A percentile compares a stretch with the other conserved stretches of the same genome.
These are phyloP conservation scores for Cercospora sesami DNA, from an alignment of 2,329 filamentous ascomycete genomes.

Conservation along the genomic window DNA sequence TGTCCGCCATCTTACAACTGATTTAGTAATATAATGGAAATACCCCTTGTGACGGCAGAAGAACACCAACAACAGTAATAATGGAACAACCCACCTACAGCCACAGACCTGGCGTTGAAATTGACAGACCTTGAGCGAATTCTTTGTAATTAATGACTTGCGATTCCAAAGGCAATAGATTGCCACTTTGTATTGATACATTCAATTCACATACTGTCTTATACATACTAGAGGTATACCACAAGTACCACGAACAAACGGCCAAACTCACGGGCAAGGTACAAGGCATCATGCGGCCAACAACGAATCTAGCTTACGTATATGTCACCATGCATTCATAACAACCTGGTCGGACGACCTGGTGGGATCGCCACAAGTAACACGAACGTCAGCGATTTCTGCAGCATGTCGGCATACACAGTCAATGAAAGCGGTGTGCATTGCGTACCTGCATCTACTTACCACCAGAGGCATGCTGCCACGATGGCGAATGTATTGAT, in stretches of 20 bases:
- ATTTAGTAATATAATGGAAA: not conserved
- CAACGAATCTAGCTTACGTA: not conserved
- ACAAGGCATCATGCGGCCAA: not conserved
- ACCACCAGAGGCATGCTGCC: slow-evolving; percentile 3
- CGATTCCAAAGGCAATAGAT: not conserved
- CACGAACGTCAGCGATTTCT: not conserved
- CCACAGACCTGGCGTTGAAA: not conserved
- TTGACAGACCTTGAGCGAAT: not conserved
- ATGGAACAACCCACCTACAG: not conserved
- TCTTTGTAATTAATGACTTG: slow-evolving; percentile 6
- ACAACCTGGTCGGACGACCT: slow-evolving; percentile 6
- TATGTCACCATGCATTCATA: not conserved
- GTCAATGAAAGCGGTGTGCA: not conserved
- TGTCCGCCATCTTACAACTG: slow-evolving; percentile 15
- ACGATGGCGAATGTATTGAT: not conserved
- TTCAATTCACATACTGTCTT: slow-evolving; percentile 7
- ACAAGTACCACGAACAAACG: not conserved
- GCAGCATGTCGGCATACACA: not conserved
- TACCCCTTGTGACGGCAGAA: slow-evolving; percentile 1
- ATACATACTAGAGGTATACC: not conserved
- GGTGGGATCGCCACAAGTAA: not conserved
- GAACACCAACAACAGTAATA: not conserved
- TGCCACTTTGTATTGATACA: not conserved
- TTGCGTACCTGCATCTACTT: not conserved
- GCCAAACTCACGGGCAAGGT: not conserved